Percentiles rank a stretch among this genome's conserved stretches.
phyloP scores from a whole-genome alignment of 495 filamentous ascomycete genomes.

The Aspergillus campestris region DNA sequence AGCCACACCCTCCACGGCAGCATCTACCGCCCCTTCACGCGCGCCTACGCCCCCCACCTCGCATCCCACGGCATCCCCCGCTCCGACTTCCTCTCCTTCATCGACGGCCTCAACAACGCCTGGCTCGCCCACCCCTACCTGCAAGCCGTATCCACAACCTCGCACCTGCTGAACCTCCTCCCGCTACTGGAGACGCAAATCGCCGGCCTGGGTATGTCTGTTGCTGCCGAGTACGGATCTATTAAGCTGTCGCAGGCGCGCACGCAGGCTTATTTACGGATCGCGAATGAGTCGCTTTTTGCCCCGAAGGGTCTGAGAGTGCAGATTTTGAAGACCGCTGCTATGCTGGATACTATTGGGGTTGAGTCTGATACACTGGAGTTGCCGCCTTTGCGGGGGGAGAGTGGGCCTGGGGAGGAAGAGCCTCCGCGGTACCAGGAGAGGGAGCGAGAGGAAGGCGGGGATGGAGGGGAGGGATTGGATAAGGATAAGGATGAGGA shows the following conservation, averaged over 20 bases:
- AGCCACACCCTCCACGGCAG: background rate
- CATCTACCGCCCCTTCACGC: conserved; percentile 1
- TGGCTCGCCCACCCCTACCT: conserved; percentile 15
- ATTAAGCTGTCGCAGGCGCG: conserved; percentile 10
- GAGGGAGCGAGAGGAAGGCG: too few species aligned
- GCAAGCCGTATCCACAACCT: conserved; percentile 5
- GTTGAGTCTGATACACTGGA: too few species aligned
- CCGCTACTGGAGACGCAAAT: conserved; percentile 12
- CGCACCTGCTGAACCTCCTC: conserved; percentile 8
- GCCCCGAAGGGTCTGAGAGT: conserved; percentile 12
- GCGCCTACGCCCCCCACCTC: conserved; percentile 6
- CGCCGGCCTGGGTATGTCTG: conserved; percentile 6
- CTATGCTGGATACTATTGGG: conserved; percentile 12
- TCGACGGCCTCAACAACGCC: conserved; percentile 10
- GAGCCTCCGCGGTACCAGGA: too few species aligned
- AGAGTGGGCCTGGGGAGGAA: too few species aligned
- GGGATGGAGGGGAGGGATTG: background rate
- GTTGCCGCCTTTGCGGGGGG: background rate
- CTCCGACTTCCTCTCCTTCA: conserved; percentile 6
- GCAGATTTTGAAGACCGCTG: conserved; percentile 15
- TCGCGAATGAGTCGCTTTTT: conserved; percentile 15
- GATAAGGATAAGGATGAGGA: background rate
- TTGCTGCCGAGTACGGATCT: conserved; percentile 11
- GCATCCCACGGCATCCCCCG: background rate
- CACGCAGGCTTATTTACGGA: conserved; percentile 13